Percentiles rank a stretch among this genome's conserved stretches.
Conservation (phyloP, 73 alveolate genomes). For the Paramecium octaurelia region DNA sequence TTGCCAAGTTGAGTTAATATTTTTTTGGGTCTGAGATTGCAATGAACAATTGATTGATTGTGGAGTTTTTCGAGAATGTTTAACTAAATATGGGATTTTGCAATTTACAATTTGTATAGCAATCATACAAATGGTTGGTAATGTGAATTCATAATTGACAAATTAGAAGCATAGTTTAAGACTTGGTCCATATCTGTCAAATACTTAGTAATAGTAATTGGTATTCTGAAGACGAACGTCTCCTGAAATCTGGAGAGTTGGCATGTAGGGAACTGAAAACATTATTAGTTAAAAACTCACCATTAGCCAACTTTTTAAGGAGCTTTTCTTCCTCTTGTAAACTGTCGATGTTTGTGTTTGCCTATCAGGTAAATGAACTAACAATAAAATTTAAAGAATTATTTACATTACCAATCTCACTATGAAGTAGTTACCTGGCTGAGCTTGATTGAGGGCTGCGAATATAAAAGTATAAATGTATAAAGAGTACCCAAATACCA, state of each 20-base stretch:
- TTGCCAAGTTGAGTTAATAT: conserved; percentile 33
- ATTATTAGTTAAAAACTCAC: neutral
- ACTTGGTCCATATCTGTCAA: conserved; percentile 40
- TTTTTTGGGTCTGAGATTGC: conserved; percentile 59
- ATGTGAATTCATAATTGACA: neutral
- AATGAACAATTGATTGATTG: conserved; percentile 50
- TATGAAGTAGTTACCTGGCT: neutral
- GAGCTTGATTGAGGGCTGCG: neutral
- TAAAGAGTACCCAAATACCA: conserved; percentile 10
- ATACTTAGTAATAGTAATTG: conserved; percentile 1
- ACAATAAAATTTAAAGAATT: neutral
- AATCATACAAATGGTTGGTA: conserved; percentile 25
- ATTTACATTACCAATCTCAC: conserved; percentile 43
- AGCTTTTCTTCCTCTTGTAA: neutral
- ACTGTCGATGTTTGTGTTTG: conserved; percentile 7
- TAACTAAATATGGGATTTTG: neutral
- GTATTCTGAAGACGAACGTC: neutral
- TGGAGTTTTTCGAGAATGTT: conserved; percentile 55
- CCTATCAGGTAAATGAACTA: conserved; percentile 48
- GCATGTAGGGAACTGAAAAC: neutral
- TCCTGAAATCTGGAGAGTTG: neutral
- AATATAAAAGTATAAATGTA: neutral
- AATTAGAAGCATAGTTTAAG: conserved; percentile 21
- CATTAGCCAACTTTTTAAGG: neutral
- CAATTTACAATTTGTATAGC: conserved; percentile 18